These are phyloP conservation scores for Harrya chromipes DNA, from an alignment of 768 basidiomycete genomes.

Conservation along the genomic window DNA sequence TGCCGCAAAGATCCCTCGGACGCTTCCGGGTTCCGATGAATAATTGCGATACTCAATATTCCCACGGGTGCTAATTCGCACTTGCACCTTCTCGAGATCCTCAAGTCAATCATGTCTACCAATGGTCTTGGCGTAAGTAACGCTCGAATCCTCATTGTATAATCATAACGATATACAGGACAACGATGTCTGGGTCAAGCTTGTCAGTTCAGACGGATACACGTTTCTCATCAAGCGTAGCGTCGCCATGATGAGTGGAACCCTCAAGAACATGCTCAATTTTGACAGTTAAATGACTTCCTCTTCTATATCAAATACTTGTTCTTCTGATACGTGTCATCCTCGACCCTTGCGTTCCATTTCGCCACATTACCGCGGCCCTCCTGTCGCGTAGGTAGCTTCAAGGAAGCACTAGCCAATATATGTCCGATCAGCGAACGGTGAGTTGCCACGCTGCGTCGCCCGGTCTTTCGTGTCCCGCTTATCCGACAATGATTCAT, in stretches of 20 bases:
- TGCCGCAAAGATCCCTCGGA: constrained; percentile 3
- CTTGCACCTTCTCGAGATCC: too few species aligned
- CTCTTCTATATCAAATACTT: constrained; percentile 5
- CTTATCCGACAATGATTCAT: neutral
- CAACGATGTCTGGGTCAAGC: constrained; percentile 64
- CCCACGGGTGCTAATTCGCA: constrained; percentile 14
- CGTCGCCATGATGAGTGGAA: constrained; percentile 75
- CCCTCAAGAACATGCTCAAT: constrained; percentile 78
- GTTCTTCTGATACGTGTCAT: constrained; percentile 9
- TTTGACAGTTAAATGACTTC: constrained; percentile 50
- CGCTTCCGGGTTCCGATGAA: constrained; percentile 15
- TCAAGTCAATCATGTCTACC: constrained; percentile 16
- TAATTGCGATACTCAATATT: constrained; percentile 4
- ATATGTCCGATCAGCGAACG: constrained; percentile 69
- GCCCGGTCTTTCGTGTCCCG: neutral
- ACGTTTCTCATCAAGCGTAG: constrained; percentile 75
- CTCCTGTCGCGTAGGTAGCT: constrained; percentile 49
- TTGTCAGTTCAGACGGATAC: constrained; percentile 77
- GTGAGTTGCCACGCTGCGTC: constrained; percentile 37
- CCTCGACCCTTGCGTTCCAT: constrained; percentile 6
- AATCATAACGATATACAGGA: constrained; percentile 10
- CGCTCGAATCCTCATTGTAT: too few species aligned
- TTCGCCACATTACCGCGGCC: constrained; percentile 7
- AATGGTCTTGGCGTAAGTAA: constrained; percentile 19
- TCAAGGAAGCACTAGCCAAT: constrained; percentile 70